Evolutionary conservation across 208 protist genomes (phyloP).

Genomic region (Angomonas deanei): DNA sequence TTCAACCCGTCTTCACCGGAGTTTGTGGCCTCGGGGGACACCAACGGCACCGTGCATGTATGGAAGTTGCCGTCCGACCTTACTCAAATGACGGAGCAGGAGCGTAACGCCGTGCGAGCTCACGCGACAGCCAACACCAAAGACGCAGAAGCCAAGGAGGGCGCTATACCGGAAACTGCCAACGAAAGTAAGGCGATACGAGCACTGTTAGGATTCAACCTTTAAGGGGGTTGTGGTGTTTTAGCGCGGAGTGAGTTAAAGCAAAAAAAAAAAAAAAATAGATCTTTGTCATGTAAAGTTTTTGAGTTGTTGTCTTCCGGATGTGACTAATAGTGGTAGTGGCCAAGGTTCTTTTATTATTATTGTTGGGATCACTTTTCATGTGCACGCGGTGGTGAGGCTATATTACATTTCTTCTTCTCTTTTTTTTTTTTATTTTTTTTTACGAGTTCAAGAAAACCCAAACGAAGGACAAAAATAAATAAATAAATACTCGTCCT

Average conservation of each 20-base stretch:
- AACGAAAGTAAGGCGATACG: slow-evolving; percentile 23
- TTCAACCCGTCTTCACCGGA: slow-evolving; percentile 62
- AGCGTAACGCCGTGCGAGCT: slow-evolving; percentile 63
- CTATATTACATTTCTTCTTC: not conserved
- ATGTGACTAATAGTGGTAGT: too few species aligned
- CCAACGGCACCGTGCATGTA: slow-evolving; percentile 49
- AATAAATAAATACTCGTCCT: not conserved
- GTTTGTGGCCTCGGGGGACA: slow-evolving; percentile 78
- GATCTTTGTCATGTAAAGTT: too few species aligned
- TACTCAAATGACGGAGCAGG: slow-evolving; percentile 65
- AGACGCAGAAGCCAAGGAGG: not conserved
- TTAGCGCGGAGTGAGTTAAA: too few species aligned
- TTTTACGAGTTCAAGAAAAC: not conserved
- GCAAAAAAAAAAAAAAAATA: too few species aligned
- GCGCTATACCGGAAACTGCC: too few species aligned
- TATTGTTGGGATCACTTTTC: too few species aligned
- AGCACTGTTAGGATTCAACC: slow-evolving; percentile 58
- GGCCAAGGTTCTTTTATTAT: too few species aligned
- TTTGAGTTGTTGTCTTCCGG: too few species aligned
- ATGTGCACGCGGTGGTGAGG: too few species aligned
- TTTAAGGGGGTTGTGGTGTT: slow-evolving; percentile 6
- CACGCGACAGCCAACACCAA: slow-evolving; percentile 17
- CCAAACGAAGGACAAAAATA: slow-evolving; percentile 6
- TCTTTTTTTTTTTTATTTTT: not conserved
- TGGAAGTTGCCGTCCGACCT: slow-evolving; percentile 71